These are phyloP conservation scores for Lindgomyces ingoldianus DNA, from an alignment of 495 filamentous ascomycete genomes.

Conservation along the genomic window DNA sequence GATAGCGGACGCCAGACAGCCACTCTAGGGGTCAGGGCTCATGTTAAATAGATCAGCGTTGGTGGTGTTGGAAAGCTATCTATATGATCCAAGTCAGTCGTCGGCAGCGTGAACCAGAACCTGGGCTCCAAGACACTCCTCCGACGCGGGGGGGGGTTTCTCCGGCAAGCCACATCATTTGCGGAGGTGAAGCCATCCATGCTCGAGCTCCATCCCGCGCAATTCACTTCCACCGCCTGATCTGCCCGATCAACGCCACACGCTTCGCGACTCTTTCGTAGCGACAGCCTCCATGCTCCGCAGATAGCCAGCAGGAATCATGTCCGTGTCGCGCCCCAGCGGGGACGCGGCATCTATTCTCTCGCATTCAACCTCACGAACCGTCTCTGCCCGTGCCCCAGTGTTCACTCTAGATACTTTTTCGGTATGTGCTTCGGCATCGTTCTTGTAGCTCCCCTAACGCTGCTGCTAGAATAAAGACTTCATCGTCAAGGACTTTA, in stretches of 20 bases:
- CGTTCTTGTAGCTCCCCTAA: background rate
- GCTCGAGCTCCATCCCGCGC: too few species aligned
- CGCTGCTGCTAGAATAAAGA: constrained; percentile 58
- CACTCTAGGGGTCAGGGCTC: background rate
- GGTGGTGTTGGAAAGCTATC: too few species aligned
- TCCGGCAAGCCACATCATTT: constrained; percentile 23
- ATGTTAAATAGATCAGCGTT: too few species aligned
- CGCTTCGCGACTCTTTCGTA: too few species aligned
- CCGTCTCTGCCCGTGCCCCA: constrained; percentile 56
- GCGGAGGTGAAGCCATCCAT: background rate
- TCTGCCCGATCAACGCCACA: background rate
- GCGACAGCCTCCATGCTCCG: constrained; percentile 12
- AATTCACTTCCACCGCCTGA: background rate
- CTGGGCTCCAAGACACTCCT: background rate
- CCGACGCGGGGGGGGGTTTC: constrained; percentile 15
- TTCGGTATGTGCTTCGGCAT: constrained; percentile 50
- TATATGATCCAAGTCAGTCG: too few species aligned
- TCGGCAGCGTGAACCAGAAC: too few species aligned
- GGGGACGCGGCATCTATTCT: constrained; percentile 38
- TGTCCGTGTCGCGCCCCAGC: constrained; percentile 37
- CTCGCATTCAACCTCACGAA: constrained; percentile 29
- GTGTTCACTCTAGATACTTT: constrained; percentile 86
- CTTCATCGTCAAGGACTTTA: constrained; percentile 97
- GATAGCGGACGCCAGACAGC: background rate
- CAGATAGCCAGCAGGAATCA: constrained; percentile 20